phyloP scores from a whole-genome alignment of 2,329 filamentous ascomycete genomes.

The Herpomyces periplanetae region DNA sequence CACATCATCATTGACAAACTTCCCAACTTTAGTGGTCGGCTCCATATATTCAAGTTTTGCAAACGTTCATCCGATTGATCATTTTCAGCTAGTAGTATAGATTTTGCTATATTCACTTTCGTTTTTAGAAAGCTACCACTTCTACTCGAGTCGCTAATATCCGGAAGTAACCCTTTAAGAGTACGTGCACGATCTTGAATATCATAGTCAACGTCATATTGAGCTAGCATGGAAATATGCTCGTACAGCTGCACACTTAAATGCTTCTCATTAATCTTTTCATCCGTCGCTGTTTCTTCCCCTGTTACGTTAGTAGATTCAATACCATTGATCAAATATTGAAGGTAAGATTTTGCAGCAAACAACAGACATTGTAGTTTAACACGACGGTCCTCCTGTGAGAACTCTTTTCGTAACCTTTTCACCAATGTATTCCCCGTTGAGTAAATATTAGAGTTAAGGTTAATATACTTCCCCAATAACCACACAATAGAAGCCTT shows the following conservation, averaged over 20 bases:
- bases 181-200: slow-evolving; percentile 61
- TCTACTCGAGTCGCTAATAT: too few species aligned
- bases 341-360: slow-evolving; percentile 81
- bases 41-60: too few species aligned
- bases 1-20: too few species aligned
- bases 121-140: too few species aligned
- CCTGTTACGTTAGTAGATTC: slow-evolving; percentile 4
- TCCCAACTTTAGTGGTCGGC: too few species aligned
- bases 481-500: slow-evolving; percentile 97
- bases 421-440: too few species aligned
- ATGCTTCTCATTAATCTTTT: slow-evolving; percentile 13
- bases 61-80: too few species aligned
- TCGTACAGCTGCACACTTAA: slow-evolving; percentile 40
- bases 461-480: too few species aligned
- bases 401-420: slow-evolving; percentile 49
- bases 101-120: too few species aligned
- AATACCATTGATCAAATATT: slow-evolving; percentile 22
- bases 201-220: slow-evolving; percentile 82
- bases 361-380: slow-evolving; percentile 71
- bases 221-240: slow-evolving; percentile 42
- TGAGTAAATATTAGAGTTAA: too few species aligned
- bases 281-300: slow-evolving; percentile 5
- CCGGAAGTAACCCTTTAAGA: too few species aligned
- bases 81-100: too few species aligned
- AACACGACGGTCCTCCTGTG: slow-evolving; percentile 40